Base-by-base conservation (phyloP, 306 rosid genomes). In the Sindora glabra region DNA sequence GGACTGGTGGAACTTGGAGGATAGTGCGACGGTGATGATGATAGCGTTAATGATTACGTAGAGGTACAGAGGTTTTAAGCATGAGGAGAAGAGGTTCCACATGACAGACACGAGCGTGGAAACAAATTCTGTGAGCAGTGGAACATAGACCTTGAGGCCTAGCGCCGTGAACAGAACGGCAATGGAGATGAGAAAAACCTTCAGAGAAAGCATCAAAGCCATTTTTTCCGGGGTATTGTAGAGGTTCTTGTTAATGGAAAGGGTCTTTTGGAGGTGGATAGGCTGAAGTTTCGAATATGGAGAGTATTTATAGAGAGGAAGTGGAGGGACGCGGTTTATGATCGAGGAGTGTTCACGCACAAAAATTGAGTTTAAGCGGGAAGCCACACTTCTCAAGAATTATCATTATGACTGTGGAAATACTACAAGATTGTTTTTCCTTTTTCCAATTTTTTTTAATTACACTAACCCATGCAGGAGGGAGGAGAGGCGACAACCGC, bases 61-160 rank as follows among this genome's bases (percentile, higher is more conserved):
- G 51, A 92, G 62, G 46, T 80, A 92, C 1, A 89, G 99, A 47
- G 96, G 99, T 11, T 71, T 59, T 74, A 89, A 70, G 70, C 84
- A 89, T 12, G 79, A 34, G 41, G 62, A 64, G 24, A 80, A 32
- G 56, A 75, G 62, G 67, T 4, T 64, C 82, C 85, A 83, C 4
- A 75, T 10, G 53, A 70, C 32, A 55, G 83, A 68, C 22, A 85
- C 29, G 17, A 70, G 29, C 0, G 78, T 50, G 18, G 54, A 4
- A 3, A 50, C 11, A 64, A 82, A 77, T 55, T 83, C 53, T 18
- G 50, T 8, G 12, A 55, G 59, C 13, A 69, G 3, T 7, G 95
- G 95, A 68, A 83, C 45, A 11, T 74, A 77, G 10, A 58, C 62
- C 16, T 60, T 77, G 8, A 83, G n/a, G 3, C 83, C 94, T 24